phyloP scores from a whole-genome alignment of 169 alveolate genomes.

The Amoebophrya sp. region DNA sequence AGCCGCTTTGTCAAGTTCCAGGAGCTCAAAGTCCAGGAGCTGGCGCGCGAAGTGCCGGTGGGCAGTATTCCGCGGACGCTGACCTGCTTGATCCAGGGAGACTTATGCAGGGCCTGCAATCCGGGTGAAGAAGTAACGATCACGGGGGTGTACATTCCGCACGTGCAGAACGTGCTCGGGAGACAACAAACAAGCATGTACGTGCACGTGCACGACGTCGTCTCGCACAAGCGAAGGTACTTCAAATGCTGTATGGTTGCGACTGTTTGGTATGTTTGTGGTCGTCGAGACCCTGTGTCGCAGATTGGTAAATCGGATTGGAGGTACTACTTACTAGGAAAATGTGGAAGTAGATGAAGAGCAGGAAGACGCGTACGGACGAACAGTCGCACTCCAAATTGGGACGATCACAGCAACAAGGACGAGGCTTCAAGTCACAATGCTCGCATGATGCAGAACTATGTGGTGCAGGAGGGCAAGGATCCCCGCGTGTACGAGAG shows the following conservation, averaged over 20 bases:
- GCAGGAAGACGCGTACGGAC: too few species aligned
- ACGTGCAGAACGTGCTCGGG: conserved; percentile 3
- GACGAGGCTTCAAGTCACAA: not conserved
- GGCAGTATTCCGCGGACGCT: not conserved
- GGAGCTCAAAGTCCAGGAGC: not conserved
- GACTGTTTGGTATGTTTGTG: too few species aligned
- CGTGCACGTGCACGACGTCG: not conserved
- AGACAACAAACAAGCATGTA: not conserved
- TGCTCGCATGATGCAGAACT: not conserved
- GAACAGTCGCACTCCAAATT: not conserved
- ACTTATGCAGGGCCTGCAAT: not conserved
- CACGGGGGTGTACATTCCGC: not conserved
- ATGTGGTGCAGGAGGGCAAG: conserved; percentile 2
- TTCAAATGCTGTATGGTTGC: too few species aligned
- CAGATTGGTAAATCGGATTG: not conserved
- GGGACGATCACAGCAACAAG: not conserved
- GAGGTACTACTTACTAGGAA: not conserved
- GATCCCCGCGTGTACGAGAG: conserved; percentile 33
- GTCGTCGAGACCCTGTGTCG: not conserved
- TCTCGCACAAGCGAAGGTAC: not conserved
- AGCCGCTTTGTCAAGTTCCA: not conserved
- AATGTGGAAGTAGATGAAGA: not conserved
- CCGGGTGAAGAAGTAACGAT: not conserved
- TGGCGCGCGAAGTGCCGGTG: not conserved
- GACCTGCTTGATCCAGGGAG: not conserved